A percentile compares a stretch with the other conserved stretches of the same genome.
Evolutionary conservation across 352 stramenopile genomes (phyloP).

Genomic region (Phytophthora litchii): DNA sequence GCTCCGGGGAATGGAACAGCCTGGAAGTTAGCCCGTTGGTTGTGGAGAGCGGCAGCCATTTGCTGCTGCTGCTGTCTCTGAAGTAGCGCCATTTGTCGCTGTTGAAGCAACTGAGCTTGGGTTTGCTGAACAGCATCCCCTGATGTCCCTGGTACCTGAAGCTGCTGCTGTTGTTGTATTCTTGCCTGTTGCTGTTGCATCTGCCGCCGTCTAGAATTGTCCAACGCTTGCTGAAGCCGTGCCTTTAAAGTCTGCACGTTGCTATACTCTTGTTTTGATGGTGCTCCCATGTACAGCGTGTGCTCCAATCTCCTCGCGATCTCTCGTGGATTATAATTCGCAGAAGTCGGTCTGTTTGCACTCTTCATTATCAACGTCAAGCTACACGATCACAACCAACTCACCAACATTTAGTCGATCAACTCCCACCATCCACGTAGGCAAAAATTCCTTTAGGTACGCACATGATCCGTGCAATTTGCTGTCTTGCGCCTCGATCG

Average conservation of each 20-base stretch:
- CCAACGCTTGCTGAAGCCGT: constrained; percentile 81
- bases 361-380: constrained; percentile 92
- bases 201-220: constrained; percentile 80
- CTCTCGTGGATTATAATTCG: constrained; percentile 90
- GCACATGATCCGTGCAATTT: constrained; percentile 91
- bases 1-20: constrained; percentile 62
- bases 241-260: constrained; percentile 88
- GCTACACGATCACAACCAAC: constrained; percentile 37
- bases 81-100: constrained; percentile 65
- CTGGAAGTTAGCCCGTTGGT: constrained; percentile 65
- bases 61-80: constrained; percentile 78
- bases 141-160: constrained; percentile 47
- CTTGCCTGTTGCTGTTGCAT: constrained; percentile 71
- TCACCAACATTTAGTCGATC: constrained; percentile 21
- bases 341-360: constrained; percentile 81
- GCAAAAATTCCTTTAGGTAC: constrained; percentile 20
- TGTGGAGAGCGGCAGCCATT: constrained; percentile 76
- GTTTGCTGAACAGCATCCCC: constrained; percentile 45
- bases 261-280: constrained; percentile 87
- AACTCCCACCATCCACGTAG: constrained; percentile 1
- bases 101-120: constrained; percentile 57
- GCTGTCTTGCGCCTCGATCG: constrained; percentile 76
- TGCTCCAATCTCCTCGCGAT: constrained; percentile 86
- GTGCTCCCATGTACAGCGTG: constrained; percentile 86
- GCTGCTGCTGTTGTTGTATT: constrained; percentile 43